A percentile compares a stretch with the other conserved stretches of the same genome.
Evolutionary conservation across 345 rosid genomes (phyloP).

Genomic region (Euphorbia pulcherrima): DNA sequence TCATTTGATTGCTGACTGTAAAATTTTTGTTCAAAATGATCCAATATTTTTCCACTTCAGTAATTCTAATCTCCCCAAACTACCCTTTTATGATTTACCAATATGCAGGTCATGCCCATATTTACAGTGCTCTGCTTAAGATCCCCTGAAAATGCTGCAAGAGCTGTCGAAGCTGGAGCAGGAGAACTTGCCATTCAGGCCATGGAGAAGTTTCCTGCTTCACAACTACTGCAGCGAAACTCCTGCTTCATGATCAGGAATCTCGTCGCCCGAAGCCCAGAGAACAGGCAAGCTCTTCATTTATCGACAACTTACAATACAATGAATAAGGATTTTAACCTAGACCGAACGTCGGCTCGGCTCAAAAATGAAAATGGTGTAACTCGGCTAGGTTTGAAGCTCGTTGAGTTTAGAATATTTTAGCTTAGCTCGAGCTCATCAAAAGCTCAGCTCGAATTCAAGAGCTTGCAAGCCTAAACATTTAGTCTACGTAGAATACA

Average conservation of each 20-base stretch:
- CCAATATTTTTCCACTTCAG: neutral
- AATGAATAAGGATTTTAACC: no score
- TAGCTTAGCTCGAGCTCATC: no score
- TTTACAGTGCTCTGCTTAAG: constrained; percentile 76
- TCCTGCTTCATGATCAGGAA: constrained; percentile 89
- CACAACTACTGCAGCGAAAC: constrained; percentile 63
- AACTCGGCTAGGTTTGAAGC: no score
- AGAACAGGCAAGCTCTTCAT: constrained; percentile 53
- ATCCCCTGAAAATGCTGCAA: constrained; percentile 75
- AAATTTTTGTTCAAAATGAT: neutral
- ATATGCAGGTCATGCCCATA: constrained; percentile 63
- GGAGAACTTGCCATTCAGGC: constrained; percentile 84
- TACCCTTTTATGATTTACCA: neutral
- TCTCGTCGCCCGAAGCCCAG: constrained; percentile 75
- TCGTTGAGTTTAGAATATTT: no score
- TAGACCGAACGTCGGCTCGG: no score
- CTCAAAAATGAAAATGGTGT: no score
- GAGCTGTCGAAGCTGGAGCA: constrained; percentile 89
- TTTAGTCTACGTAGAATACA: no score
- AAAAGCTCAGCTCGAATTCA: no score
- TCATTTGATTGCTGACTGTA: neutral
- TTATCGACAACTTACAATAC: no score
- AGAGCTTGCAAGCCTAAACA: no score
- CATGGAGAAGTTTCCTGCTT: constrained; percentile 74
- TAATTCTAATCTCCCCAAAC: neutral